These are phyloP conservation scores for Stereum hirsutum DNA, from an alignment of 1,284 basidiomycete genomes.

Conservation along the genomic window DNA sequence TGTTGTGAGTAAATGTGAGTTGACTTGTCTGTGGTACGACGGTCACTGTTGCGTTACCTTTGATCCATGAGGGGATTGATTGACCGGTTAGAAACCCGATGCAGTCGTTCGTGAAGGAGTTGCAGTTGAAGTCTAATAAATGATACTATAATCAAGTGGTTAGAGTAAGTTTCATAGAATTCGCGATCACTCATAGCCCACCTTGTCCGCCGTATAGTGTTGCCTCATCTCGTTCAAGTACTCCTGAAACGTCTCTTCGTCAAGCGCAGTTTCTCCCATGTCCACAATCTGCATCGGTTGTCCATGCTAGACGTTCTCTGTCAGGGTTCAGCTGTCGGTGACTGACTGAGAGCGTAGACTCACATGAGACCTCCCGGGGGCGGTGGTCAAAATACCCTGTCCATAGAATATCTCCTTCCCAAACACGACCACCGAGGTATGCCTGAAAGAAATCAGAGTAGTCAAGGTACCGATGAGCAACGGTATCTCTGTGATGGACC, in stretches of 20 bases:
- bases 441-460: no score
- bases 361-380: slow-evolving; percentile 75
- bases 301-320: slow-evolving; percentile 52
- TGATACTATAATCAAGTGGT: slow-evolving; percentile 54
- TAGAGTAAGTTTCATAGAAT: slow-evolving; percentile 1
- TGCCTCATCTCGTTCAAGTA: slow-evolving; percentile 68
- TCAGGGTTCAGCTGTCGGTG: slow-evolving; percentile 5
- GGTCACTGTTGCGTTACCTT: slow-evolving; percentile 30
- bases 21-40: neutral
- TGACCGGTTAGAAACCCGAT: slow-evolving; percentile 78
- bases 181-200: slow-evolving; percentile 27
- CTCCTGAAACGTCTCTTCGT: slow-evolving; percentile 77
- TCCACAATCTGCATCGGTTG: slow-evolving; percentile 67
- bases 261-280: slow-evolving; percentile 77
- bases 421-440: slow-evolving; percentile 85
- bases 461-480: no score
- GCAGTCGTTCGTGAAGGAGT: slow-evolving; percentile 85
- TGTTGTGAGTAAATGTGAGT: neutral
- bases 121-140: slow-evolving; percentile 86
- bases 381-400: slow-evolving; percentile 63
- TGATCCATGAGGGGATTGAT: slow-evolving; percentile 74
- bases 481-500: neutral
- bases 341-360: slow-evolving; percentile 18
- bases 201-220: slow-evolving; percentile 83
- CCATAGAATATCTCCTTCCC: slow-evolving; percentile 86